These are phyloP conservation scores for Microascus cirrosus DNA, from an alignment of 2,329 filamentous ascomycete genomes.

Conservation along the genomic window DNA sequence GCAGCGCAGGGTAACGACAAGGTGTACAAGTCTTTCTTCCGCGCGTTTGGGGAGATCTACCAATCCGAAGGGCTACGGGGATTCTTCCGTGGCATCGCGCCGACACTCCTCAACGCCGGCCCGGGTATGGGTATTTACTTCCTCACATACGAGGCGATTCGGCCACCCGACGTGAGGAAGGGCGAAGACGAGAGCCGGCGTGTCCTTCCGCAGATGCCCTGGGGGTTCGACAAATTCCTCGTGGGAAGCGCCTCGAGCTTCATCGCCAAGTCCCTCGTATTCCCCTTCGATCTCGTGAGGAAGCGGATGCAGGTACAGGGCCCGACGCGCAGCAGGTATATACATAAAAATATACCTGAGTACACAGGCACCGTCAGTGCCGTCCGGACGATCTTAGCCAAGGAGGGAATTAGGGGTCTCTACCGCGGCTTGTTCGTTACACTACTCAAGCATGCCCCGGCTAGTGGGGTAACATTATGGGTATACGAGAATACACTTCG, in stretches of 20 bases:
- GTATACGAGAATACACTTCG: constrained; percentile 73
- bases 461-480: constrained; percentile 88
- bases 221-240: constrained; percentile 71
- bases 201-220: constrained; percentile 34
- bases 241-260: constrained; percentile 74
- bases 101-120: constrained; percentile 76
- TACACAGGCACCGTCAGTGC: constrained; percentile 61
- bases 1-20: constrained; percentile 79
- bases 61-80: constrained; percentile 63
- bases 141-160: constrained; percentile 69
- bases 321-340: constrained; percentile 66
- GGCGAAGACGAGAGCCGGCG: constrained; percentile 4
- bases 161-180: constrained; percentile 27
- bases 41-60: constrained; percentile 62
- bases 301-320: constrained; percentile 95
- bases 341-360: constrained; percentile 78
- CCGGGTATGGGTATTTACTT: constrained; percentile 99
- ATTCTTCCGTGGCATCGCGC: constrained; percentile 80
- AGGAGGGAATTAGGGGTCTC: constrained; percentile 68
- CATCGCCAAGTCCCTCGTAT: constrained; percentile 77
- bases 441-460: constrained; percentile 86
- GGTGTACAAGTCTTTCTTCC: constrained; percentile 63
- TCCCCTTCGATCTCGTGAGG: constrained; percentile 83
- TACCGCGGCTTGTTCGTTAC: constrained; percentile 86
- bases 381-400: constrained; percentile 53